Evolutionary conservation across 1,284 basidiomycete genomes (phyloP).

Genomic region (Trametes hirsuta): DNA sequence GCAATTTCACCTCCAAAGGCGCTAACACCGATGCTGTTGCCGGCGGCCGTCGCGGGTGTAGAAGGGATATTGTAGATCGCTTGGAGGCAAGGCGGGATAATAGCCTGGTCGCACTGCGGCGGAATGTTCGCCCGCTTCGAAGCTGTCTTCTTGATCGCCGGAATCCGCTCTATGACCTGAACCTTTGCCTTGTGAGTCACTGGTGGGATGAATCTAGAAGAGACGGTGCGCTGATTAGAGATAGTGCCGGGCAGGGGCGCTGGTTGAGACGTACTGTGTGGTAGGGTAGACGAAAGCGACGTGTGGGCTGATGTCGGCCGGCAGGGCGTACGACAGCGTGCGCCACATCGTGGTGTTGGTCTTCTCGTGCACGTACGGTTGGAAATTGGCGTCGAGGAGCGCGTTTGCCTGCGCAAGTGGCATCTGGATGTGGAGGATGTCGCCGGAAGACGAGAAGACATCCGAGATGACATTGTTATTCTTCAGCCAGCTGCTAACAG

Average conservation of each 20-base stretch:
- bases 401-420: slow-evolving; percentile 39
- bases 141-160: background rate
- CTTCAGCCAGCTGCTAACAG: slow-evolving; percentile 42
- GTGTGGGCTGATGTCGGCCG: slow-evolving; percentile 37
- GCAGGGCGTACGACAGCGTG: slow-evolving; percentile 45
- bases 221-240: slow-evolving; percentile 16
- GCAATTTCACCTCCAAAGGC: slow-evolving; percentile 56
- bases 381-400: slow-evolving; percentile 42
- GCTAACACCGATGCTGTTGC: slow-evolving; percentile 54
- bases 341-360: slow-evolving; percentile 37
- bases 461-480: slow-evolving; percentile 38
- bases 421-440: slow-evolving; percentile 26
- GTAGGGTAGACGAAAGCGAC: slow-evolving; percentile 44
- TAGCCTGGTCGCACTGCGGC: slow-evolving; percentile 13
- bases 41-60: slow-evolving; percentile 41
- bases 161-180: background rate
- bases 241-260: slow-evolving; percentile 10
- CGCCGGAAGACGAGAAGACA: slow-evolving; percentile 34
- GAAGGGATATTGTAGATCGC: slow-evolving; percentile 53
- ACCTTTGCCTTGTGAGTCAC: background rate
- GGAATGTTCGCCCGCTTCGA: background rate
- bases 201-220: background rate
- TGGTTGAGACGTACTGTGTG: slow-evolving; percentile 23
- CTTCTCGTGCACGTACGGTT: slow-evolving; percentile 39
- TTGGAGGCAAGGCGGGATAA: slow-evolving; percentile 56